phyloP scores from a whole-genome alignment of 179 eudicot genomes.

The Actinidia arguta region DNA sequence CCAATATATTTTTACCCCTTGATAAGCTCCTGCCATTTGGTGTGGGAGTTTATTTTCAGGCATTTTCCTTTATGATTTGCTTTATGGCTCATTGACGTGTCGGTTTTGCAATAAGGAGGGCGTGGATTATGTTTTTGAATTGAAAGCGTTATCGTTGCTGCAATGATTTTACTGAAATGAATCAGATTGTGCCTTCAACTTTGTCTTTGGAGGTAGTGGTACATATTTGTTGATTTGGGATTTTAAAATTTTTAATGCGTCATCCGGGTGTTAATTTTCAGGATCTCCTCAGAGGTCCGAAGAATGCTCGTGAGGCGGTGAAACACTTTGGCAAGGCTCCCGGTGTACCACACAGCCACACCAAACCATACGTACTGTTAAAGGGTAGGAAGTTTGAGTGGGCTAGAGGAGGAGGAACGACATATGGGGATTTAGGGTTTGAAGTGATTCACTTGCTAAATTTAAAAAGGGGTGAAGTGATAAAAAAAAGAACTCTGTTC shows the following conservation, averaged over 20 bases:
- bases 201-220: neutral
- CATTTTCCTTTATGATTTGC: too few species aligned
- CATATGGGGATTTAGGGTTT: slow-evolving; percentile 19
- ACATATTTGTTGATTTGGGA: neutral
- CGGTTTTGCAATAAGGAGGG: neutral
- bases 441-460: neutral
- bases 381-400: slow-evolving; percentile 21
- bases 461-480: neutral
- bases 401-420: slow-evolving; percentile 17
- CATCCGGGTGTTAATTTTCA: neutral
- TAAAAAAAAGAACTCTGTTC: too few species aligned
- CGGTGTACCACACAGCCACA: slow-evolving; percentile 23
- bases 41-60: too few species aligned
- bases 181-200: neutral
- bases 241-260: neutral
- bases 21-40: too few species aligned
- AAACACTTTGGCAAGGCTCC: slow-evolving; percentile 21
- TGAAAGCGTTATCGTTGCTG: too few species aligned
- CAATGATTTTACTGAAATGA: neutral
- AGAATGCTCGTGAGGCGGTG: slow-evolving; percentile 25
- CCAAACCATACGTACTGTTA: slow-evolving; percentile 13
- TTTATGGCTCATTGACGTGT: too few species aligned
- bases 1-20: too few species aligned
- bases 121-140: neutral
- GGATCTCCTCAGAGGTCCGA: slow-evolving; percentile 21